Base-by-base conservation (phyloP, 1,284 basidiomycete species). In the Ustilago loliicola region DNA sequence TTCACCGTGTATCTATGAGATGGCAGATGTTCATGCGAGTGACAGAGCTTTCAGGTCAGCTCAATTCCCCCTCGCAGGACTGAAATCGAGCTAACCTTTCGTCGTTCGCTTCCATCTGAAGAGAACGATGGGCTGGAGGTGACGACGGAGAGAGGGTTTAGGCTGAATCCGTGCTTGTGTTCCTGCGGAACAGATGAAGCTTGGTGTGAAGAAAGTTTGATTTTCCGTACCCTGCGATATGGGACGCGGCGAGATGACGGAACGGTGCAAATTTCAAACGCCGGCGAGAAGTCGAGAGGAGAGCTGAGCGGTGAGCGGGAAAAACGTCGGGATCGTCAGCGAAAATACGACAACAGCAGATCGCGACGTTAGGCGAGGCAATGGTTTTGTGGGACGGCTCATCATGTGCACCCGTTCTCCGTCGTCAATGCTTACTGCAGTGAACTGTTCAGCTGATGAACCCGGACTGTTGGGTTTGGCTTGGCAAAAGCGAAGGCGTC, bases 181-280 rank as follows among this genome's bases (percentile, higher is more conserved):
- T 55, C 53, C 40, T 47, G 54, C 53, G 60, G 38, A 51, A 53
- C 34, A 55, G 34, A 15, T 21, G 40, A 21, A 21, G 21, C 7
- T 45, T 10, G 19, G 29, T 29, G 29, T 29, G 27, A 29, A 40
- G 38, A 21, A 61, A 34, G n/a, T 4, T 52, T 52, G 8, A 42
- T 45, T 34, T 30, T 23, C 50, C 51, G 50, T 30, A 23, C 25
- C 60, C 36, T 15, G 27, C n/a, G n/a, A n/a, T n/a, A n/a, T n/a
- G n/a, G n/a, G n/a, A n/a, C 40, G 54, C 54, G 61, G 34, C 29
- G 34, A 56, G 53, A 64, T 64, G 61, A 64, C 61, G 47, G 32
- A 38, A 27, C 32, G 36, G 17, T 64, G 61, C 61, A 64, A 45
- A 63, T 55, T 42, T 34, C 23, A 48, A 48, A 34, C 27, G 56